These are phyloP conservation scores for Pinus taeda DNA, from an alignment of 75 land plant genomes.

Conservation along the genomic window DNA sequence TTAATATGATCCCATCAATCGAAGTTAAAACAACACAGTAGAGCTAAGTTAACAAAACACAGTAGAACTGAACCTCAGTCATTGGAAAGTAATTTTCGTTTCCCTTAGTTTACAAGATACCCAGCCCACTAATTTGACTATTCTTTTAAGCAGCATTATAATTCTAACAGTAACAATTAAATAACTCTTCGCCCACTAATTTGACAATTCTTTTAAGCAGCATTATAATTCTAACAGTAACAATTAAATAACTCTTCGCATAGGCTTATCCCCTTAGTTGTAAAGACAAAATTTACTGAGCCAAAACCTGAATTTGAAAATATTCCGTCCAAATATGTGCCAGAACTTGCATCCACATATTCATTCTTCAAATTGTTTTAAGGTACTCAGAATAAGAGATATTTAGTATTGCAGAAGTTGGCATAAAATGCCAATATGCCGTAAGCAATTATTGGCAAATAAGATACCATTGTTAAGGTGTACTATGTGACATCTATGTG, in stretches of 20 bases:
- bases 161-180: not conserved
- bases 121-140: not conserved
- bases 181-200: not conserved
- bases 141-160: not conserved
- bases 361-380: not conserved
- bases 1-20: no score
- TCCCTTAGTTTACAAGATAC: not conserved
- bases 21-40: no score
- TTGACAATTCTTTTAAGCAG: not conserved
- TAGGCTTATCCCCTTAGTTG: not conserved
- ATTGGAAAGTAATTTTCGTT: not conserved
- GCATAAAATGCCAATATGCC: no score
- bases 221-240: no score
- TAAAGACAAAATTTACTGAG: not conserved
- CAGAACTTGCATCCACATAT: not conserved
- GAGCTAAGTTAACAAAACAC: no score
- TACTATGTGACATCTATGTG: no score
- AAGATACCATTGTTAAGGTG: no score
- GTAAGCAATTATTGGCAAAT: no score
- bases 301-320: not conserved
- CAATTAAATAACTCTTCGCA: not conserved
- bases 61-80: no score
- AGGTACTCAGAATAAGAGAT: no score
- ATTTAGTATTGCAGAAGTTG: no score
- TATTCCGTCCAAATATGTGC: not conserved